These are phyloP conservation scores for Boletellus ananiceps DNA, from an alignment of 768 basidiomycete species.

Conservation along the genomic window DNA sequence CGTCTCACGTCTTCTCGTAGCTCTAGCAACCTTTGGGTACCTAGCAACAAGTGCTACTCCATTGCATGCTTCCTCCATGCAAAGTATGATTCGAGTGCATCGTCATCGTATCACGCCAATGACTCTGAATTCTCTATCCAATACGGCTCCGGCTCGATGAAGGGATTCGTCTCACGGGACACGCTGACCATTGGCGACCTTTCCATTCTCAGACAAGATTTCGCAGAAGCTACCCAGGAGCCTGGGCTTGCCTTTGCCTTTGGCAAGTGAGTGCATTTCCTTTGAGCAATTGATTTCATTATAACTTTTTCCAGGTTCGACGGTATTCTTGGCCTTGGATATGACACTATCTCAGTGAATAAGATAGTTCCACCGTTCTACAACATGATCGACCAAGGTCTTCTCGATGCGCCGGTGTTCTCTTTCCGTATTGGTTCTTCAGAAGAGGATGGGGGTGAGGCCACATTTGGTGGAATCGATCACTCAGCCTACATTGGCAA, in stretches of 20 bases:
- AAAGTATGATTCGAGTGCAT: slow-evolving; percentile 81
- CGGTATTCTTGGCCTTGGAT: slow-evolving; percentile 90
- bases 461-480: slow-evolving; percentile 90
- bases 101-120: slow-evolving; percentile 86
- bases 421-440: slow-evolving; percentile 89
- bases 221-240: slow-evolving; percentile 94
- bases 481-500: slow-evolving; percentile 68
- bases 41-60: slow-evolving; percentile 72
- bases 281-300: background rate
- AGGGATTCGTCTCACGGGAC: slow-evolving; percentile 92
- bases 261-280: slow-evolving; percentile 61
- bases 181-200: slow-evolving; percentile 78
- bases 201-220: slow-evolving; percentile 67
- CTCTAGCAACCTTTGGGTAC: slow-evolving; percentile 94
- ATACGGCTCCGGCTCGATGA: slow-evolving; percentile 95
- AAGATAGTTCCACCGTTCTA: slow-evolving; percentile 92
- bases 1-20: slow-evolving; percentile 32
- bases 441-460: slow-evolving; percentile 87
- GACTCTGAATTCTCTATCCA: slow-evolving; percentile 85
- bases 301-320: slow-evolving; percentile 62
- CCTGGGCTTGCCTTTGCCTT: slow-evolving; percentile 97
- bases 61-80: slow-evolving; percentile 92
- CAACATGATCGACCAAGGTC: slow-evolving; percentile 76
- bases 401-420: slow-evolving; percentile 85
- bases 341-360: slow-evolving; percentile 95